Evolutionary conservation across 192 early-diverging fungal genomes (phyloP).

Genomic region (Rhizoclosmatium sp.): DNA sequence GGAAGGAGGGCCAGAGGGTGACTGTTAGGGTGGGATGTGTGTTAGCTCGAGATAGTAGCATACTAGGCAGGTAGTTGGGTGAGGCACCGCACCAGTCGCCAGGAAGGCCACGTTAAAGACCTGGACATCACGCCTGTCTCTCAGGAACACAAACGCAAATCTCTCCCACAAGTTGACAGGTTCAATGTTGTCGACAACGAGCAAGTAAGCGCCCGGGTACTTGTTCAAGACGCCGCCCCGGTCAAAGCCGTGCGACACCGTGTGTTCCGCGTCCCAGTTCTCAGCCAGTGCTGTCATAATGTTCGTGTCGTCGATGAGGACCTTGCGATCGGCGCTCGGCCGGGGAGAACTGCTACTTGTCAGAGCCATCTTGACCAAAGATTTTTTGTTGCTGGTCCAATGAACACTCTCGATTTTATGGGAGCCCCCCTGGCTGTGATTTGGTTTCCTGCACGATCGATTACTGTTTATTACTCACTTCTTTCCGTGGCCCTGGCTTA

Average conservation of each 20-base stretch:
- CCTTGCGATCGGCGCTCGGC: neutral
- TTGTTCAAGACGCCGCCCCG: conserved; percentile 15
- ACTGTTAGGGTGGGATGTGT: neutral
- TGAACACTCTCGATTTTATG: no score
- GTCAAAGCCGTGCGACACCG: conserved; percentile 33
- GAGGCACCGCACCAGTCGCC: conserved; percentile 14
- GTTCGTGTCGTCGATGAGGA: conserved; percentile 36
- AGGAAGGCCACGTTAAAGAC: conserved; percentile 34
- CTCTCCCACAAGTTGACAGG: conserved; percentile 28
- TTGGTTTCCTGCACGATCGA: no score
- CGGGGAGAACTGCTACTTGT: neutral
- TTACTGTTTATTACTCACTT: no score
- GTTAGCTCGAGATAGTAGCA: neutral
- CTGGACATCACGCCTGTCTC: conserved; percentile 33
- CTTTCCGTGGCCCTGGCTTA: no score
- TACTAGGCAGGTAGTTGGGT: neutral
- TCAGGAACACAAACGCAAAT: conserved; percentile 37
- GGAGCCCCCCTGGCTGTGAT: no score
- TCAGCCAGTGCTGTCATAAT: conserved; percentile 38
- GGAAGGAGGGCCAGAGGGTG: conserved; percentile 45
- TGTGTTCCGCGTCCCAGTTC: conserved; percentile 32
- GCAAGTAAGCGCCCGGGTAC: neutral
- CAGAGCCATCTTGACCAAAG: neutral
- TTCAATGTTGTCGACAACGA: conserved; percentile 13
- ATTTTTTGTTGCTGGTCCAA: no score